Evolutionary conservation across 345 rosid species (phyloP), one percentile per base, ranked within the genome.

Genomic region (Gossypium sturtianum): DNA sequence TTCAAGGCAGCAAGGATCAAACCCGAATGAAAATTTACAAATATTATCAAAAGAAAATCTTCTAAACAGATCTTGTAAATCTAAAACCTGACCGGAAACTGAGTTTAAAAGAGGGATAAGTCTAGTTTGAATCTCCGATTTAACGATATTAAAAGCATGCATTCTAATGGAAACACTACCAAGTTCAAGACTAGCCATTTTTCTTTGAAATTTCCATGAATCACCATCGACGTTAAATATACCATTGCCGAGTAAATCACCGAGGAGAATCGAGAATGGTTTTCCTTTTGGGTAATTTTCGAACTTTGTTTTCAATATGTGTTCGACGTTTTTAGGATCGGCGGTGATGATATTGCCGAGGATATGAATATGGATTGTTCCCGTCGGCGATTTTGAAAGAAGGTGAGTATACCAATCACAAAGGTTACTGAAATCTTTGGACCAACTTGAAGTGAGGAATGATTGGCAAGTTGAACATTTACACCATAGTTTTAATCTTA

Each of bases 281-380:
- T 89, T 85, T 9, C 96, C 96, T 77, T 89, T 91, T 1, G 93
- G 96, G 81, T 87, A 91, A 78, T 91, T 91, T 13, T 78, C 72
- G 77, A 91, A 91, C 43, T 67, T 83, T 12, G 87, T 82, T 59
- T 80, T 83, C 79, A 91, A 89, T 52, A 91, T 83, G 86, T 91
- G 79, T 52, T 89, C 86, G 2, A 91, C 87, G 76, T 84, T 89
- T 63, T 73, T 78, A 9, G 85, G 91, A 66, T 89, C 85, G 7
- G 89, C 71, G 5, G 93, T 87, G 81, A 89, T 78, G 34, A 60
- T 79, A 52, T 84, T 86, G 54, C 82, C 80, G 2, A 88, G 95
- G 29, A 79, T 83, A 51, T 86, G 89, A 43, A 86, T 53, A 73
- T 82, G 86, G 54, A 86, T 75, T 3, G 87, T 84, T 23, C 83